Conservation (phyloP, 2,329 filamentous ascomycete species). For the Penicillium sp. region DNA sequence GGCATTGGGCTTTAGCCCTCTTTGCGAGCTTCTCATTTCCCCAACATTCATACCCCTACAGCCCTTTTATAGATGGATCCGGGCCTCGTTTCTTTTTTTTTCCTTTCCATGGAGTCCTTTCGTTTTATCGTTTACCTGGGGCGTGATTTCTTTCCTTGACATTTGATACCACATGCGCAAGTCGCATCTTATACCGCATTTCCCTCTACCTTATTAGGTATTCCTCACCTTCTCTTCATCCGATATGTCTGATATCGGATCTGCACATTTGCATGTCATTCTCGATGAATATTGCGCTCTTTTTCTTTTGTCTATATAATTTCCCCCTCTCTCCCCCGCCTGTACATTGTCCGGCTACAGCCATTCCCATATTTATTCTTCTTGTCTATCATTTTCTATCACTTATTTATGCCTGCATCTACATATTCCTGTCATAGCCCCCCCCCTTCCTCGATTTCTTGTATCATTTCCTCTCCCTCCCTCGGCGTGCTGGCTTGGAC, state of each 20-base stretch:
- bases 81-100: conserved; percentile 34
- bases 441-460: conserved; percentile 8
- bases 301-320: conserved; percentile 24
- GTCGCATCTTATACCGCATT: conserved; percentile 30
- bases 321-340: neutral
- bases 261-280: conserved; percentile 10
- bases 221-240: conserved; percentile 9
- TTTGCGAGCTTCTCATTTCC: conserved; percentile 22
- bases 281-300: conserved; percentile 20
- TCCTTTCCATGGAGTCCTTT: conserved; percentile 27
- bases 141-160: conserved; percentile 22
- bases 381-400: conserved; percentile 14
- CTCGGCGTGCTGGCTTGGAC: conserved; percentile 22
- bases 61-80: conserved; percentile 38
- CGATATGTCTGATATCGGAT: conserved; percentile 6
- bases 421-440: conserved; percentile 7
- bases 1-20: conserved; percentile 20
- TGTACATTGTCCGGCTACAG: conserved; percentile 27
- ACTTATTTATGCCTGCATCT: conserved; percentile 7
- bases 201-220: conserved; percentile 10
- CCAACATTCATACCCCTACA: conserved; percentile 38
- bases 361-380: conserved; percentile 5
- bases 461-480: conserved; percentile 22
- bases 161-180: conserved; percentile 35
- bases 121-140: conserved; percentile 13